Evolutionary conservation across 345 rosid genomes (phyloP), one percentile per base, ranked within the genome.

Genomic region (Heritiera littoralis): DNA sequence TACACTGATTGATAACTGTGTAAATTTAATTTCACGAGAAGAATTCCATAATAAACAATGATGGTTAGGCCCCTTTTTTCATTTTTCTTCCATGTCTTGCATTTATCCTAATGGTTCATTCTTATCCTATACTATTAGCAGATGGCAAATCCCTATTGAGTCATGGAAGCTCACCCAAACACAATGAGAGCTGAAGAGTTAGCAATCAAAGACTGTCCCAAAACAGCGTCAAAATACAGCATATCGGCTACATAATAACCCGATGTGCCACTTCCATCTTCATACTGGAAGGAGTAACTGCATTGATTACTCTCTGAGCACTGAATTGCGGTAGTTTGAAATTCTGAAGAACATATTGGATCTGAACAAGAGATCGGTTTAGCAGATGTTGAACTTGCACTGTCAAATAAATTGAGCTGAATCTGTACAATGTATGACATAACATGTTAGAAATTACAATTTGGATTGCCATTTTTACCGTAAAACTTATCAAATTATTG

Each of bases 241-340:
- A 83, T 78, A 81, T 94, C 99, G 23, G 89, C 76, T 51, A 96
- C 86, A 80, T 96, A 96, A 84, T 85, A 87, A 81, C 99, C 99
- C 1, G 95, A 86, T 69, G 99, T 94, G 82, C 98, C 99, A 81
- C 99, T 96, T 82, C 91, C 92, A 83, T 96, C 99, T 63, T 97
- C 98, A 79, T 96, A 96, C 51, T 89, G 92, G 80, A 94, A 96
- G 12, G 97, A 80, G 87, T 96, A 96, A 77, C 92, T 82, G 56
- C 99, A 96, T 82, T 82, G 97, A 80, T 92, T 89, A 77, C 83
- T 87, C 87, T 88, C 86, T 51, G 91, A 81, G 60, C 98, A 96
- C 40, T 92, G 88, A 64, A 89, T 86, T 48, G 92, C 90, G 23
- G 94, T 83, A 13, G 92, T 90, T 79, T 87, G 97, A 72, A 85